Percentiles rank a stretch among this genome's conserved stretches.
Conservation (phyloP, 2,329 filamentous ascomycete species). For the Arthrobotrys sphaeroides region DNA sequence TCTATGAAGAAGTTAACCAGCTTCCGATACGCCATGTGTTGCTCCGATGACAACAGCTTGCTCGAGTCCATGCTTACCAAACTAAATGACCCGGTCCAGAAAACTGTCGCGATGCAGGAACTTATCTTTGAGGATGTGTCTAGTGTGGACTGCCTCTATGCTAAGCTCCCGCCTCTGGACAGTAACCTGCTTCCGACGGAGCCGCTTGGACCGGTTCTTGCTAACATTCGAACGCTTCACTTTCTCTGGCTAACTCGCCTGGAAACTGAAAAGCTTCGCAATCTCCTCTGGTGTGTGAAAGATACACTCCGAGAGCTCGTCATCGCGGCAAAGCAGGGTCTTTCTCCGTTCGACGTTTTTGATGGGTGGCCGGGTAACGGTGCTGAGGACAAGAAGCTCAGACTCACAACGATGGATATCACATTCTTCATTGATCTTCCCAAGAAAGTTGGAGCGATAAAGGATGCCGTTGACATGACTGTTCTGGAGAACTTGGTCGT, state of each 20-base stretch:
- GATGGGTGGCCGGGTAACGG: conserved; percentile 41
- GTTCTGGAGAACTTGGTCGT: conserved; percentile 38
- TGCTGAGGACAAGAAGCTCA: conserved; percentile 46
- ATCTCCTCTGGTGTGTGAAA: conserved; percentile 47
- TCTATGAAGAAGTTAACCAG: conserved; percentile 53
- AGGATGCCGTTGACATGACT: conserved; percentile 44
- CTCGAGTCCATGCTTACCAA: conserved; percentile 50
- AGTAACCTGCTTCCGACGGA: conserved; percentile 2
- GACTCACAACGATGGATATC: conserved; percentile 43
- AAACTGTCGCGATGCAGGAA: conserved; percentile 44
- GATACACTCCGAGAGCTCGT: conserved; percentile 44
- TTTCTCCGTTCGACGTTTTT: conserved; percentile 48
- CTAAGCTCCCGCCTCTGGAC: conserved; percentile 30
- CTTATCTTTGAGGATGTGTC: conserved; percentile 52
- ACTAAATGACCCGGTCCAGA: conserved; percentile 37
- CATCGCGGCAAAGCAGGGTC: conserved; percentile 46
- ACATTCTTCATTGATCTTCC: conserved; percentile 52
- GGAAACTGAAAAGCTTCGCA: conserved; percentile 50
- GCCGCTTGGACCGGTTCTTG: conserved; percentile 40
- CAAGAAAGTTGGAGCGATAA: conserved; percentile 47
- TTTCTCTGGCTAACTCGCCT: conserved; percentile 50
- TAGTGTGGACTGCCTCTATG: conserved; percentile 48
- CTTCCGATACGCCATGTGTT: conserved; percentile 53
- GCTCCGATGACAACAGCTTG: conserved; percentile 47
- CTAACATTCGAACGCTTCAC: conserved; percentile 50